These are phyloP conservation scores for Boletus sp. DNA, from an alignment of 768 basidiomycete genomes.

Conservation along the genomic window DNA sequence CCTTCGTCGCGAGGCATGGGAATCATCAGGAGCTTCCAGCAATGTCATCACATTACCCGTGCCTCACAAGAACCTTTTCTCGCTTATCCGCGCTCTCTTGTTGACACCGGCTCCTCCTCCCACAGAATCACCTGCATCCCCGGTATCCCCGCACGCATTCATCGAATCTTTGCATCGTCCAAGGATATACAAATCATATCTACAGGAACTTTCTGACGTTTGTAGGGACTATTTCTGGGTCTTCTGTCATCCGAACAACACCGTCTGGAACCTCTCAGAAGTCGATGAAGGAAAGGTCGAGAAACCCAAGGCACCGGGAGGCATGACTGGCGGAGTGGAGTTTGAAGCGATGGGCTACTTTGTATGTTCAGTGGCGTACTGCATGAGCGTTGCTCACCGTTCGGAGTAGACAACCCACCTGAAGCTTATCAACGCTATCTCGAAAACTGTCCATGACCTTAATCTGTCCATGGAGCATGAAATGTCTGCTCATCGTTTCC, in stretches of 20 bases:
- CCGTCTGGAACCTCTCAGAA: slow-evolving; percentile 81
- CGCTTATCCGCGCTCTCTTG: slow-evolving; percentile 71
- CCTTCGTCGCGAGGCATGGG: slow-evolving; percentile 53
- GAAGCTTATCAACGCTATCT: slow-evolving; percentile 78
- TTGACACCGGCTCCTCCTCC: slow-evolving; percentile 68
- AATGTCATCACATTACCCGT: slow-evolving; percentile 63
- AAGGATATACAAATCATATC: slow-evolving; percentile 75
- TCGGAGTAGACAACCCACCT: slow-evolving; percentile 75
- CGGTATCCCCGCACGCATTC: slow-evolving; percentile 75
- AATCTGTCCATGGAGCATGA: slow-evolving; percentile 65
- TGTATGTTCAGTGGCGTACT: slow-evolving; percentile 46
- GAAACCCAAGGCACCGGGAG: slow-evolving; percentile 89
- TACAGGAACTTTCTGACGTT: slow-evolving; percentile 82
- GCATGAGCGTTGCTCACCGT: slow-evolving; percentile 7
- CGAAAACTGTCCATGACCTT: slow-evolving; percentile 60
- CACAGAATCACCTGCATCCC: slow-evolving; percentile 55
- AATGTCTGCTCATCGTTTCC: slow-evolving; percentile 78
- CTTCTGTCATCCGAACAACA: slow-evolving; percentile 93
- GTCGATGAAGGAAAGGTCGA: slow-evolving; percentile 84
- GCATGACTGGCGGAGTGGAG: slow-evolving; percentile 98
- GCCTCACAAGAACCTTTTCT: slow-evolving; percentile 71
- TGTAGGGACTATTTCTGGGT: slow-evolving; percentile 97
- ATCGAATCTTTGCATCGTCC: slow-evolving; percentile 68
- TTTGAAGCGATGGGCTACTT: slow-evolving; percentile 96
- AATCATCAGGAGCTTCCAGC: slow-evolving; percentile 42